Evolutionary conservation across 108 stramenopile species (phyloP).

Genomic region (Fistulifera solaris): DNA sequence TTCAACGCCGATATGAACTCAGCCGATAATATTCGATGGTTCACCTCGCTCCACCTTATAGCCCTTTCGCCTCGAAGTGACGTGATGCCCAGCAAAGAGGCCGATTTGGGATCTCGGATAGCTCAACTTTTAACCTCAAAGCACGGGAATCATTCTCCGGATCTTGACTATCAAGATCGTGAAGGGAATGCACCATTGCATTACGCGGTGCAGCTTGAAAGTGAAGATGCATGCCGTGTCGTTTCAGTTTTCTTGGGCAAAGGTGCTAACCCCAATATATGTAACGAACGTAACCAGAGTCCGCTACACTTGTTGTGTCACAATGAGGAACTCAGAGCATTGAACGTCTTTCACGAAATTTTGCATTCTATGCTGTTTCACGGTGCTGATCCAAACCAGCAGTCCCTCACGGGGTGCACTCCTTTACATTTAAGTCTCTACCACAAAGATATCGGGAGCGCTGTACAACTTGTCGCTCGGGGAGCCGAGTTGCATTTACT

Average conservation of each 20-base stretch:
- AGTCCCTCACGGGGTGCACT: conserved; percentile 71
- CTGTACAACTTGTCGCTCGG: conserved; percentile 50
- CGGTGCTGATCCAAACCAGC: conserved; percentile 65
- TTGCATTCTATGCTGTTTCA: conserved; percentile 54
- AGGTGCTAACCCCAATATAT: conserved; percentile 56
- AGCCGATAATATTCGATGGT: conserved; percentile 72
- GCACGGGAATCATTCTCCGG: conserved; percentile 18
- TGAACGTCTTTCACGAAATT: conserved; percentile 54
- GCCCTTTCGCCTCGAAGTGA: conserved; percentile 30
- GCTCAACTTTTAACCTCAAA: conserved; percentile 14
- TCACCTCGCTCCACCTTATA: conserved; percentile 68
- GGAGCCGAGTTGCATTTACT: conserved; percentile 66
- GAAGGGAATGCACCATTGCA: conserved; percentile 83
- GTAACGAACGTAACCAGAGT: conserved; percentile 68
- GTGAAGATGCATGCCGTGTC: conserved; percentile 53
- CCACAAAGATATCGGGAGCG: conserved; percentile 63
- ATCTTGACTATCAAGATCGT: conserved; percentile 76
- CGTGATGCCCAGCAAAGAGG: not conserved
- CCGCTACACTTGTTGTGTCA: conserved; percentile 77
- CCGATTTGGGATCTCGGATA: conserved; percentile 12
- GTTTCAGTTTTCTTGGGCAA: conserved; percentile 58
- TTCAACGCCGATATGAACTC: conserved; percentile 54
- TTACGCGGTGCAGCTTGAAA: conserved; percentile 62
- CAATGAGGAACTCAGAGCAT: conserved; percentile 47
- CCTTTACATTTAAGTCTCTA: conserved; percentile 73